phyloP scores from a whole-genome alignment of 2,329 filamentous ascomycete species.

The Myriosclerotinia duriaeana region DNA sequence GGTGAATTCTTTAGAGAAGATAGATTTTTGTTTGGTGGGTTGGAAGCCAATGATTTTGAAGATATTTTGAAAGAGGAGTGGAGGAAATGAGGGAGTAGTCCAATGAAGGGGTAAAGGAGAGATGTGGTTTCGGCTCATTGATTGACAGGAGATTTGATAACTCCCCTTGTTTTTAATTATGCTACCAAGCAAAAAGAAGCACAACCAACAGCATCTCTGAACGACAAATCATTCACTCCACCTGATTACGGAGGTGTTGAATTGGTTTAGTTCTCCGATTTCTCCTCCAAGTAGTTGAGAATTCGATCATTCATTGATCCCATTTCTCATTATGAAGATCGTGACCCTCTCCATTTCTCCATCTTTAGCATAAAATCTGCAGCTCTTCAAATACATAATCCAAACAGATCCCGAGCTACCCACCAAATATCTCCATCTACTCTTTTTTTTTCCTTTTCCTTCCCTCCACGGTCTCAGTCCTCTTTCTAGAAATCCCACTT shows the following conservation, averaged over 20 bases:
- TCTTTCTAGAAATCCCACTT: slow-evolving; percentile 10
- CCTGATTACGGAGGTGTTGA: neutral
- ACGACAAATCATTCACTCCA: slow-evolving; percentile 4
- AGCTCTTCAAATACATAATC: slow-evolving; percentile 6
- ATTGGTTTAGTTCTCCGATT: slow-evolving; percentile 4
- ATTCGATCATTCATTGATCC: slow-evolving; percentile 9
- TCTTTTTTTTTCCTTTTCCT: neutral
- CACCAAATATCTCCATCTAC: neutral
- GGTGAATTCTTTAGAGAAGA: neutral
- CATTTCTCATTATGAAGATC: neutral
- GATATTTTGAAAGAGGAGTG: neutral
- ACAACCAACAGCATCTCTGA: neutral
- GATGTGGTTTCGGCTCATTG: neutral
- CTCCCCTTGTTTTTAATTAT: neutral
- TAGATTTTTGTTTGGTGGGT: neutral
- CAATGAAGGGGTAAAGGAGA: slow-evolving; percentile 14
- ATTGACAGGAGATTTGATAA: neutral
- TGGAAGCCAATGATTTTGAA: neutral
- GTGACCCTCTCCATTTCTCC: slow-evolving; percentile 1
- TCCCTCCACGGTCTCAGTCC: neutral
- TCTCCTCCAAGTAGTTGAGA: slow-evolving; percentile 2
- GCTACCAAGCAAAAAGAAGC: neutral
- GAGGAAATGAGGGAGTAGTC: neutral
- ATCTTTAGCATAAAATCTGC: neutral
- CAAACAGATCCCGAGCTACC: neutral